phyloP scores from a whole-genome alignment of 768 basidiomycete genomes.

The Naematelia aurantialba region DNA sequence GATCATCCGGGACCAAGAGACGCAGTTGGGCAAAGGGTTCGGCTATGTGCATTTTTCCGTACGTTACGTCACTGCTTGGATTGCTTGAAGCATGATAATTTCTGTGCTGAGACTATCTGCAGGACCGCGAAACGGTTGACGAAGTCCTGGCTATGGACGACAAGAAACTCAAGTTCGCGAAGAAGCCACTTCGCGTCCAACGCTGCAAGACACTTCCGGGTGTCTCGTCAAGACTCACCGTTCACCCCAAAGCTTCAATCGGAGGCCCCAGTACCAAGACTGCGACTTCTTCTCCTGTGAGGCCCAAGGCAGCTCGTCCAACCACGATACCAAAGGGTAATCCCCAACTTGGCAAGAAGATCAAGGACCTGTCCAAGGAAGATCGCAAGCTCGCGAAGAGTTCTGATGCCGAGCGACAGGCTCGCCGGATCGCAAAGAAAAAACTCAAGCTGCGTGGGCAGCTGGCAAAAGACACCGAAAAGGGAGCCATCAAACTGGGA shows the following conservation, averaged over 20 bases:
- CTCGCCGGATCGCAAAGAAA: conserved; percentile 85
- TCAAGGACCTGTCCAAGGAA: conserved; percentile 74
- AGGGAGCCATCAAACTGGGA: conserved; percentile 46
- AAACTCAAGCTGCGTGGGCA: conserved; percentile 50
- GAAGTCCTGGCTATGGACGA: conserved; percentile 79
- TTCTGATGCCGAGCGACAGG: conserved; percentile 71
- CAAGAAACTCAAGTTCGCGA: conserved; percentile 79
- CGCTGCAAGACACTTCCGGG: conserved; percentile 70
- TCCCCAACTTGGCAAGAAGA: conserved; percentile 70
- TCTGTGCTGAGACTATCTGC: background rate
- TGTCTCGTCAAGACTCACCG: conserved; percentile 42
- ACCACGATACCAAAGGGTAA: conserved; percentile 67
- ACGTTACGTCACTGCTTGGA: conserved; percentile 42
- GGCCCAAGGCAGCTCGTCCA: conserved; percentile 21
- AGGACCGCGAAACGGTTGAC: conserved; percentile 91
- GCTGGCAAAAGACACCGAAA: conserved; percentile 33
- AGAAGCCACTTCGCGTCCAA: conserved; percentile 85
- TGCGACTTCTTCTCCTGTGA: conserved; percentile 16
- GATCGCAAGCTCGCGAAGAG: conserved; percentile 80
- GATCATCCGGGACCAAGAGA: conserved; percentile 81
- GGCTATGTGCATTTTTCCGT: conserved; percentile 87
- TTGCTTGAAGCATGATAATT: background rate
- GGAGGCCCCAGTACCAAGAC: conserved; percentile 10
- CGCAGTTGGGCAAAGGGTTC: conserved; percentile 91
- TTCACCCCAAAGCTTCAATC: conserved; percentile 34